Percentiles rank a stretch among this genome's conserved stretches.
Conservation (phyloP, 1,284 basidiomycete species). For the Anthracocystis setariae region DNA sequence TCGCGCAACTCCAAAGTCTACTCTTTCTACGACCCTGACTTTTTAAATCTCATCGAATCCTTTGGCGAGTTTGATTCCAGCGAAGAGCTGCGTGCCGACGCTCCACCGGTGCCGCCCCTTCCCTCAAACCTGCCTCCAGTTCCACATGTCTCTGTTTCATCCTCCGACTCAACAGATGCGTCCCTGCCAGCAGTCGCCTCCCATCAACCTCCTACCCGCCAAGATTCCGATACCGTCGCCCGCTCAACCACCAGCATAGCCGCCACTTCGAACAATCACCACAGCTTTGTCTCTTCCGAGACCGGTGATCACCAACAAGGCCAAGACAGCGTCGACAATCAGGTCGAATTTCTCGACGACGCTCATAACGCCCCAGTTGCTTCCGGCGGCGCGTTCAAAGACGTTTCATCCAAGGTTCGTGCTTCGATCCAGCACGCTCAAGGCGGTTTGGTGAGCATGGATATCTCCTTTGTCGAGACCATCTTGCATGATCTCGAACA, state of each 20-base stretch:
- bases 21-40: constrained; percentile 81
- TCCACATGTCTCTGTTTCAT: neutral
- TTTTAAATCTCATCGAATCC: constrained; percentile 71
- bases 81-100: constrained; percentile 33
- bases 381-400: constrained; percentile 40
- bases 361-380: constrained; percentile 6
- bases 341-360: constrained; percentile 32
- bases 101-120: constrained; percentile 29
- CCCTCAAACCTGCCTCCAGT: constrained; percentile 8
- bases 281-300: neutral
- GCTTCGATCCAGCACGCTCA: constrained; percentile 76
- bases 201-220: too few species aligned
- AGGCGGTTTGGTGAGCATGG: constrained; percentile 76
- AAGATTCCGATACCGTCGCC: too few species aligned
- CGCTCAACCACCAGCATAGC: too few species aligned
- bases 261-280: neutral
- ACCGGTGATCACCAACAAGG: neutral
- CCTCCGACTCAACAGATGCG: neutral
- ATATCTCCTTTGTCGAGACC: constrained; percentile 78
- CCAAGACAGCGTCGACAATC: constrained; percentile 16
- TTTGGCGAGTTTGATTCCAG: constrained; percentile 61
- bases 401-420: constrained; percentile 70
- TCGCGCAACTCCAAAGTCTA: constrained; percentile 71
- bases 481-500: constrained; percentile 78
- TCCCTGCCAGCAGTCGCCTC: too few species aligned